Base-by-base conservation (phyloP, 23 red algal species). In the Agarophyton chilense region DNA sequence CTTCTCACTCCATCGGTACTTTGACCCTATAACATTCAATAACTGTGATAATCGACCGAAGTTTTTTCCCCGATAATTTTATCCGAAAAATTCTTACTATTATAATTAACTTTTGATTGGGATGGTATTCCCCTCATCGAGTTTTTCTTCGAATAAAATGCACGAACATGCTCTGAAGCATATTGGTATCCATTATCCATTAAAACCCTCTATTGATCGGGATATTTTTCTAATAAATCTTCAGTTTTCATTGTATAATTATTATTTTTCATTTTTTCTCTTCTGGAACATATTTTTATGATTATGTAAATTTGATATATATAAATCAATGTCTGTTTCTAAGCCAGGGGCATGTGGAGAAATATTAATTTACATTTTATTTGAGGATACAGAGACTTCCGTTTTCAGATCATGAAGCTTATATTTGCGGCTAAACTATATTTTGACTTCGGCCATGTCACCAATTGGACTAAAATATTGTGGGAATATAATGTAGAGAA, bases 341-440 rank as follows among this genome's bases (percentile, higher is more conserved):
- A 7, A 7, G 11, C 75, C 75, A 19, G 36, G 75, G 31, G 33
- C 41, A 31, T 79, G 40, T 47, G 5, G 2, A 41, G 46, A 54
- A 31, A 19, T n/a, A 26, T 52, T 47, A 33, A 79, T 25, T 36
- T 32, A 32, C 36, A 52, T 21, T 7, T 41, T n/a, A 47, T 79
- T 79, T 10, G 75, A 34, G 18, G 51, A 47, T 41, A 79, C 75
- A 19, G 75, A 54, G 7, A 79, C 75, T 82, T 82, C 78, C 26
- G 54, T 14, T 39, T 62, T 82, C 10, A 40, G 62, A 21, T 0
- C 75, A 79, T 79, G n/a, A n/a, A n/a, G n/a, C n/a, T n/a, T n/a
- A n/a, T n/a, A n/a, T n/a, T n/a, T n/a, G n/a, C n/a, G n/a, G 33
- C 51, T 52, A 31, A 52, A 0, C 6, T 56, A 52, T n/a, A 19